Conservation (phyloP, 2,329 filamentous ascomycete species). For the Claviceps lovelessii region DNA sequence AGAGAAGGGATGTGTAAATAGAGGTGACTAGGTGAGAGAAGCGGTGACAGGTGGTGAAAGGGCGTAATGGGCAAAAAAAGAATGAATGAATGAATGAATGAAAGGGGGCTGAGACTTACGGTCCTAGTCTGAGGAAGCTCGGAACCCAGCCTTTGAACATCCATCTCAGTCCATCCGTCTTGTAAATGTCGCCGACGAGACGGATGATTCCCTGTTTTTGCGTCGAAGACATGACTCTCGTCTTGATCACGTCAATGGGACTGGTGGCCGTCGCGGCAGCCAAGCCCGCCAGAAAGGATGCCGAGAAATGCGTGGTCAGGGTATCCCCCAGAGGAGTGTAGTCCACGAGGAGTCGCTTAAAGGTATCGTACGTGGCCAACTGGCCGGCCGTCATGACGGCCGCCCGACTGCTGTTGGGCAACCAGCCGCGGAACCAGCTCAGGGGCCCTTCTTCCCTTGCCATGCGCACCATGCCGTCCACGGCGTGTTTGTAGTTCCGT, state of each 20-base stretch:
- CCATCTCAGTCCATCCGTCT: conserved; percentile 60
- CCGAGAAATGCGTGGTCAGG: conserved; percentile 63
- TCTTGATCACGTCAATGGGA: conserved; percentile 83
- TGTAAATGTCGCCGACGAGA: conserved; percentile 53
- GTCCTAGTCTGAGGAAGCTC: conserved; percentile 51
- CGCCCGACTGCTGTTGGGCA: conserved; percentile 68
- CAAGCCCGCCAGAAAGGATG: conserved; percentile 65
- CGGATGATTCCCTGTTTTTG: conserved; percentile 36
- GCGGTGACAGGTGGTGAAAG: background rate
- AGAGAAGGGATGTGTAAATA: no score
- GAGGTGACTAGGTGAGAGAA: background rate
- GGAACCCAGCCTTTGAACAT: conserved; percentile 86
- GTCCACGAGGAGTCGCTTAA: conserved; percentile 56
- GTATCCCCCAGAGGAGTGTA: conserved; percentile 55
- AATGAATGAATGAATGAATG: no score
- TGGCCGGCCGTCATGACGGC: conserved; percentile 81
- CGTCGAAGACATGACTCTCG: conserved; percentile 62
- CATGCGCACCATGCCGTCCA: conserved; percentile 80
- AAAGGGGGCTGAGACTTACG: conserved; percentile 28
- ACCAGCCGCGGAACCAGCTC: conserved; percentile 70
- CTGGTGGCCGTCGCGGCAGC: conserved; percentile 75
- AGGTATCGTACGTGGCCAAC: conserved; percentile 70
- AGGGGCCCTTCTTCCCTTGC: conserved; percentile 64
- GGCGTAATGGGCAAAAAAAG: background rate
- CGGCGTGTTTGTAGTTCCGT: conserved; percentile 76